A percentile compares a stretch with the other conserved stretches of the same genome.
Evolutionary conservation across 1,139 yeast species (phyloP).

Genomic region (Hyphopichia buzzinii): DNA sequence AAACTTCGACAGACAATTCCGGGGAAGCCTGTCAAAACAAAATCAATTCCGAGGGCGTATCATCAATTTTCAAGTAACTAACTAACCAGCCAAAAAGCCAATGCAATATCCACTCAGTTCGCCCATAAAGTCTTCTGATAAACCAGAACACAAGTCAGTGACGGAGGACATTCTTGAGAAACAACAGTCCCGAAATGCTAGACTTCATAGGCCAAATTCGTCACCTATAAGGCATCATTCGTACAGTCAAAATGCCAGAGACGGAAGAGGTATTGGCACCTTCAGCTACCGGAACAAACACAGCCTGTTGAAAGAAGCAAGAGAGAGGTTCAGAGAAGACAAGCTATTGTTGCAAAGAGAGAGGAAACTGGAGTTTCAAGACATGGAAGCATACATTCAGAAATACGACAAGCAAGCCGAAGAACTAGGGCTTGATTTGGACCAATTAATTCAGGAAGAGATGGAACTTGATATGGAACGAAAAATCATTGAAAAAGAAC

Average conservation of each 20-base stretch:
- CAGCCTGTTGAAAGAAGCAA: slow-evolving; percentile 22
- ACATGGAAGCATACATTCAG: slow-evolving; percentile 14
- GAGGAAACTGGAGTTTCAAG: slow-evolving; percentile 22
- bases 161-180: slow-evolving; percentile 13
- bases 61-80: too few relatives aligned
- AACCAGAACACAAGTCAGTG: slow-evolving; percentile 7
- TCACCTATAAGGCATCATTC: slow-evolving; percentile 14
- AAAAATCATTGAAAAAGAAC: background rate
- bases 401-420: slow-evolving; percentile 17
- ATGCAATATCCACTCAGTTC: slow-evolving; percentile 3
- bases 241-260: slow-evolving; percentile 4
- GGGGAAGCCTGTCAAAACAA: too few relatives aligned
- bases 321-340: slow-evolving; percentile 28
- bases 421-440: slow-evolving; percentile 22
- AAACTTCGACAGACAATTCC: too few relatives aligned
- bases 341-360: slow-evolving; percentile 23
- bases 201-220: slow-evolving; percentile 22
- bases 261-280: slow-evolving; percentile 4
- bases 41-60: too few relatives aligned
- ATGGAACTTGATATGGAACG: slow-evolving; percentile 12
- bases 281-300: slow-evolving; percentile 27
- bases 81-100: too few relatives aligned
- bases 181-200: slow-evolving; percentile 18
- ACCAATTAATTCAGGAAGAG: slow-evolving; percentile 31
- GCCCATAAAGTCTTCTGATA: slow-evolving; percentile 8